Conservation (phyloP, 768 basidiomycete species). For the Mycena alexandri region DNA sequence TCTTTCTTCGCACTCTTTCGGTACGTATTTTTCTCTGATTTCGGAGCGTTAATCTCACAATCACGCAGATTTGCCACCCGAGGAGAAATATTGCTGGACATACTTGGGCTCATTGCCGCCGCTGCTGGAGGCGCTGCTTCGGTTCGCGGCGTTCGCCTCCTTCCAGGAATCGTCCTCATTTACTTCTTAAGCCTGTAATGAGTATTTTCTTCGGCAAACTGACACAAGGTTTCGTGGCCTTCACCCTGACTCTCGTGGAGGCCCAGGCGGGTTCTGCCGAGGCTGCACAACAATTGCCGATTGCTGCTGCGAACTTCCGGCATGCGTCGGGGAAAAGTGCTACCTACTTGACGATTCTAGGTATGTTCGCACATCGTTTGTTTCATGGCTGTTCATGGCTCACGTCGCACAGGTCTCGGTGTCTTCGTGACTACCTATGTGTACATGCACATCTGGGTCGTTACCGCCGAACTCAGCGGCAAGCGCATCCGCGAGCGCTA, state of each 20-base stretch:
- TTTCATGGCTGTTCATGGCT: not conserved
- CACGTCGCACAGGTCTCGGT: slow-evolving; percentile 52
- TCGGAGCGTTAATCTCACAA: not conserved
- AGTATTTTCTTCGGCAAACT: slow-evolving; percentile 88
- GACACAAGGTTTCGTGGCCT: slow-evolving; percentile 77
- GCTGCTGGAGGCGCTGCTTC: slow-evolving; percentile 73
- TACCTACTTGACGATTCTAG: slow-evolving; percentile 73
- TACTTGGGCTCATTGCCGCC: slow-evolving; percentile 79
- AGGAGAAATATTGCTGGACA: slow-evolving; percentile 74
- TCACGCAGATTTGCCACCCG: slow-evolving; percentile 68
- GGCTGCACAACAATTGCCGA: slow-evolving; percentile 47
- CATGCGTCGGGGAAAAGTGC: slow-evolving; percentile 67
- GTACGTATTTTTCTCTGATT: not conserved
- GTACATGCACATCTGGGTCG: slow-evolving; percentile 80
- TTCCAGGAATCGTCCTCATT: not conserved
- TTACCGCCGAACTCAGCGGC: slow-evolving; percentile 84
- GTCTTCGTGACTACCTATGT: slow-evolving; percentile 79
- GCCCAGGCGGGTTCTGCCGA: slow-evolving; percentile 39
- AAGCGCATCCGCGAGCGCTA: slow-evolving; percentile 89
- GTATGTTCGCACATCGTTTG: slow-evolving; percentile 43
- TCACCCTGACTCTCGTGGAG: slow-evolving; percentile 51
- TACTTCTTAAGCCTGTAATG: slow-evolving; percentile 74
- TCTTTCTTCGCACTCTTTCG: slow-evolving; percentile 25
- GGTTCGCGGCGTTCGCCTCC: not conserved
- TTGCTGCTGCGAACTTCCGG: slow-evolving; percentile 65